Conservation (phyloP, 1,139 yeast genomes). For the Kurtzmaniella quercitrusa region DNA sequence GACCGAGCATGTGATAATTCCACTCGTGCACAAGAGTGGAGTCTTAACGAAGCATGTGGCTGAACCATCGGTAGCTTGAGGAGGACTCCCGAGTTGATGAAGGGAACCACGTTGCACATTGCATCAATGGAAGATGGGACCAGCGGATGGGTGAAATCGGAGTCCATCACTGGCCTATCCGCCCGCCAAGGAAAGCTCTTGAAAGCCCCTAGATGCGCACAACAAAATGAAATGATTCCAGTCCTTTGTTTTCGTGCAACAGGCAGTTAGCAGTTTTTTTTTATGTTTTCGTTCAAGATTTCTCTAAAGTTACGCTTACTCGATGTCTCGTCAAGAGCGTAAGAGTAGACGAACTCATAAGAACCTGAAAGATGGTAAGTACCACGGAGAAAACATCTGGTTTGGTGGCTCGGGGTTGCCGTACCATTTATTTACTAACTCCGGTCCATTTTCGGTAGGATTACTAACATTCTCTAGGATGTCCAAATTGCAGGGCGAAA, state of each 20-base stretch:
- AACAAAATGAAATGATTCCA: background rate
- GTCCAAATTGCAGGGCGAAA: slow-evolving; percentile 43
- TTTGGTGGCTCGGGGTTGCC: no score
- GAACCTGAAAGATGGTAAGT: slow-evolving; percentile 40
- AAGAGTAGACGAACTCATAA: slow-evolving; percentile 43
- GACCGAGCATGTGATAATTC: background rate
- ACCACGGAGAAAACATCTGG: no score
- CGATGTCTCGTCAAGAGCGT: slow-evolving; percentile 17
- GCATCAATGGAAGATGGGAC: no score
- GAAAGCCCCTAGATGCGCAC: background rate
- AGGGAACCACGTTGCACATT: no score
- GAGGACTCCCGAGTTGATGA: no score
- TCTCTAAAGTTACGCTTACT: background rate
- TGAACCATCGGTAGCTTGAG: no score
- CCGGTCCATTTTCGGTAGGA: no score
- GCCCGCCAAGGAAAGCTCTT: background rate
- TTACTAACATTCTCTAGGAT: slow-evolving; percentile 17
- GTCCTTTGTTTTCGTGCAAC: background rate
- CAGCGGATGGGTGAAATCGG: no score
- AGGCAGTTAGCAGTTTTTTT: background rate
- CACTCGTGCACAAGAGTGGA: no score
- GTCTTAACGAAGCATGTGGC: no score
- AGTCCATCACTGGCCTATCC: no score
- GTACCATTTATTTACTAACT: no score
- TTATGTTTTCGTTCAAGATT: background rate